Base-by-base conservation (phyloP, 139 green algal species). In the Chlamydomonas incerta region DNA sequence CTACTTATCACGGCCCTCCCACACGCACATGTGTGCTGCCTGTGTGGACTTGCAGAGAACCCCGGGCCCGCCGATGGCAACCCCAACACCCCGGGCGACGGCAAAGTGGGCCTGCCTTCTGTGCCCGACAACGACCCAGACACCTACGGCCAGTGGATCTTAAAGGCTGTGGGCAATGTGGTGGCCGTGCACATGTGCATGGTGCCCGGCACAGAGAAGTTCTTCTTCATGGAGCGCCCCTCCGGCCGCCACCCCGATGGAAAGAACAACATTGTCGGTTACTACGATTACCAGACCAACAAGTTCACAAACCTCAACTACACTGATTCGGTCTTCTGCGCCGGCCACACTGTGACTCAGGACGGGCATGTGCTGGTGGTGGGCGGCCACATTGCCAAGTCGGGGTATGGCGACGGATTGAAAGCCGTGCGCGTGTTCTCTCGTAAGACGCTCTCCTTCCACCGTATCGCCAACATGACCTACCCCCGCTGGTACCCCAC, bases 181-280 rank as follows among this genome's bases (percentile, higher is more conserved):
- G 79, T 85, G 9, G 79, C 79, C 47, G 50, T 85, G 0, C 79
- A 85, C 66, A 35, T 85, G 65, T 66, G 60, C 26, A 26, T 37
- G 73, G 46, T 88, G 9, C 83, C 83, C 18, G 83, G 83, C 52
- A 85, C 74, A 9, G 80, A 88, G 29, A 76, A 82, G 33, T 88
- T 80, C 35, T 88, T 88, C 41, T 88, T 88, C 83, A 88, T 88
- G 83, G 83, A 88, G 66, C 83, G 83, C 0, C 83, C 83, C 83
- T 75, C 55, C 14, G 88, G 88, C 72, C 81, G 87, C 21, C 88
- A 91, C 72, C 88, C 88, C 18, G 88, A 91, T 34, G 33, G 47
- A 1, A 70, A 46, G 37, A 46, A 58, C 21, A 68, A 72, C 55
- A 88, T 91, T n/a, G 74, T 41, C 0, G 83, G 83, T 2, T 84